Conservation (phyloP, 2,329 filamentous ascomycete species). For the Phaeophleospora eucalypticola region DNA sequence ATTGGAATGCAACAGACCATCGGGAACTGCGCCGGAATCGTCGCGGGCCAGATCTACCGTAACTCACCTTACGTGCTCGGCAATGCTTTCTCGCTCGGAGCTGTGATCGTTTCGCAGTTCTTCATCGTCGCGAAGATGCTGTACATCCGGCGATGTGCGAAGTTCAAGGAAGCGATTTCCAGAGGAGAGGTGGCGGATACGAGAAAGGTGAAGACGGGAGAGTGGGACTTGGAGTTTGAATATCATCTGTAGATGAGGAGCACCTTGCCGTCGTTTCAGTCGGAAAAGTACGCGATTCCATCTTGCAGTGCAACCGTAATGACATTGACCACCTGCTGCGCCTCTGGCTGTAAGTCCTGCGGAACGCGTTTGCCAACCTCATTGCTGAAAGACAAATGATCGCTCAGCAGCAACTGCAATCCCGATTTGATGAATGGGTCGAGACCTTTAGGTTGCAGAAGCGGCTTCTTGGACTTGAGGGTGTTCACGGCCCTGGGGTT, state of each 20-base stretch:
- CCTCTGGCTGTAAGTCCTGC: no score
- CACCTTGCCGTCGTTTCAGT: no score
- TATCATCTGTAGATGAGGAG: slow-evolving; percentile 14
- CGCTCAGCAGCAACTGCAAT: no score
- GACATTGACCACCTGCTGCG: no score
- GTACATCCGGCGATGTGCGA: slow-evolving; percentile 6
- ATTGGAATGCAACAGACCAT: slow-evolving; percentile 47
- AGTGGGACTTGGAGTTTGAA: slow-evolving; percentile 12
- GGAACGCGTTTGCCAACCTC: no score
- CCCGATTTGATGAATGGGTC: no score
- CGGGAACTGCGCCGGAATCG: slow-evolving; percentile 48
- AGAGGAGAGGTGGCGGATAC: slow-evolving; percentile 6
- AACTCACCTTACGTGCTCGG: slow-evolving; percentile 20
- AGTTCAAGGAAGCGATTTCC: slow-evolving; percentile 6
- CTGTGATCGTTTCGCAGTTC: slow-evolving; percentile 10
- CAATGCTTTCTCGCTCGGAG: slow-evolving; percentile 11
- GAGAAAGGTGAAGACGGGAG: slow-evolving; percentile 12
- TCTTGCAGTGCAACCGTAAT: no score
- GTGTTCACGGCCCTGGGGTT: no score
- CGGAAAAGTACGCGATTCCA: no score
- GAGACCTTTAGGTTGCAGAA: no score
- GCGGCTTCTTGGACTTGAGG: no score
- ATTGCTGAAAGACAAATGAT: no score
- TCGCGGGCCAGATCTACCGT: slow-evolving; percentile 45
- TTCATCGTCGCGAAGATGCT: slow-evolving; percentile 11